Evolutionary conservation across 495 filamentous ascomycete species (phyloP).

Genomic region (Oidiodendron maius): DNA sequence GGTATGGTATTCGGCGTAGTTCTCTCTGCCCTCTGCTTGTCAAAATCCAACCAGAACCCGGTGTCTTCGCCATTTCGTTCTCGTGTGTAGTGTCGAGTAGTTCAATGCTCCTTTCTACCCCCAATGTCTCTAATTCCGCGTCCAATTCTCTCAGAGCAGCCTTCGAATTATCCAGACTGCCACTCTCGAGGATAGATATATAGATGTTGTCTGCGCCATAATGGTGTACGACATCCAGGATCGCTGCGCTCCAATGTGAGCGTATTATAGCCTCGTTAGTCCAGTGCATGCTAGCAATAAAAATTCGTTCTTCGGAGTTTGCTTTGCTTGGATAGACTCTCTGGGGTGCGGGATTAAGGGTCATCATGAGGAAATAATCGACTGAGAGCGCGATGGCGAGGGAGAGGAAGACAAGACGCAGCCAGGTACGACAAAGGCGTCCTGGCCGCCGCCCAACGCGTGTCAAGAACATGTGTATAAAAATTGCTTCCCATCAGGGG

Average conservation of each 20-base stretch:
- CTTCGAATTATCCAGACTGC: conserved; percentile 67
- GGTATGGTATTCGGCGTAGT: conserved; percentile 60
- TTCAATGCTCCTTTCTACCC: conserved; percentile 49
- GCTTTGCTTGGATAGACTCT: neutral
- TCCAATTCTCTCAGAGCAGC: conserved; percentile 57
- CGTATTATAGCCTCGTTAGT: conserved; percentile 61
- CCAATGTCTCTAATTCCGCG: conserved; percentile 39
- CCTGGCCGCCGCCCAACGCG: too few relatives aligned
- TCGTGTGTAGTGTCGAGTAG: too few relatives aligned
- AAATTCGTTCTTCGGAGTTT: conserved; percentile 33
- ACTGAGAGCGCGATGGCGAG: conserved; percentile 7
- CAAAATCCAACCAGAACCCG: too few relatives aligned
- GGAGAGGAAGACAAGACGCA: conserved; percentile 1
- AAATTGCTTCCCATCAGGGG: too few relatives aligned
- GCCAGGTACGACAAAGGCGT: too few relatives aligned
- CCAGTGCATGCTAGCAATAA: conserved; percentile 65
- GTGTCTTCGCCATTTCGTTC: too few relatives aligned
- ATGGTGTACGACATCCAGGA: conserved; percentile 47
- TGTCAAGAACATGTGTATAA: too few relatives aligned
- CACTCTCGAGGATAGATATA: conserved; percentile 64
- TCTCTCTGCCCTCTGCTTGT: conserved; percentile 39
- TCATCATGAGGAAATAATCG: conserved; percentile 5
- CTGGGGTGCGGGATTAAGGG: neutral
- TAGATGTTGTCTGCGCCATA: conserved; percentile 64
- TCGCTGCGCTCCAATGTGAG: conserved; percentile 53